A percentile compares a stretch with the other conserved stretches of the same genome.
These are phyloP conservation scores for Sarcodon aspratus DNA, from an alignment of 768 basidiomycete species.

Conservation along the genomic window DNA sequence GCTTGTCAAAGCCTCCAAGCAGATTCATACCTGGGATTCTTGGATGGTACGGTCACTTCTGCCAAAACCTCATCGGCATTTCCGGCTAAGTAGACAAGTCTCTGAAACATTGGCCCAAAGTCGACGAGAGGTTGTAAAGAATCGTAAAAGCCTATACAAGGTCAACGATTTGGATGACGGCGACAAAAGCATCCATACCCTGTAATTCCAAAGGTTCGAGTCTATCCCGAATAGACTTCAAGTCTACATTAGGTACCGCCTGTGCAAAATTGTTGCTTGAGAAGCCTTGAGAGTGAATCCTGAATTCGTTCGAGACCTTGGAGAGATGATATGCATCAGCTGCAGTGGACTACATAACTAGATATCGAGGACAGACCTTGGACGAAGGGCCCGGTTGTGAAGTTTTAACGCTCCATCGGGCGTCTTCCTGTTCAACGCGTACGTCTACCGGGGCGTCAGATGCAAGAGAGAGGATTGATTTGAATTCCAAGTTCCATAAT, in stretches of 20 bases:
- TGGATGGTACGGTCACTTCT: background rate
- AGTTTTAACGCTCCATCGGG: slow-evolving; percentile 17
- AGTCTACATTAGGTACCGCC: slow-evolving; percentile 1
- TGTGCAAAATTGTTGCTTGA: background rate
- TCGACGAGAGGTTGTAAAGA: slow-evolving; percentile 18
- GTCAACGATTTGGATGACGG: background rate
- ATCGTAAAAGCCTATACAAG: slow-evolving; percentile 17
- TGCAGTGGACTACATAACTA: too few species aligned
- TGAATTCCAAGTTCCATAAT: slow-evolving; percentile 15
- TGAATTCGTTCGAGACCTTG: background rate
- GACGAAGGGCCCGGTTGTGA: background rate
- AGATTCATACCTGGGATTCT: background rate
- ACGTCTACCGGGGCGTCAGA: slow-evolving; percentile 11
- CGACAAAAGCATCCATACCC: background rate
- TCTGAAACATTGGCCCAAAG: slow-evolving; percentile 15
- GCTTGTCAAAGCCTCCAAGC: background rate
- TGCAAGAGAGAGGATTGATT: slow-evolving; percentile 13
- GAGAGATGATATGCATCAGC: too few species aligned
- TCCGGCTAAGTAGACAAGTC: slow-evolving; percentile 1
- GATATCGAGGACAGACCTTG: background rate
- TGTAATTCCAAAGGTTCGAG: background rate
- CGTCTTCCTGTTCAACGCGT: slow-evolving; percentile 9
- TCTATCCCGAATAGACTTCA: background rate
- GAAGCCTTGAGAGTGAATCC: background rate
- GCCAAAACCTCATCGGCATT: background rate